Evolutionary conservation across 2,329 filamentous ascomycete species (phyloP).

Genomic region (Monilinia polystroma): DNA sequence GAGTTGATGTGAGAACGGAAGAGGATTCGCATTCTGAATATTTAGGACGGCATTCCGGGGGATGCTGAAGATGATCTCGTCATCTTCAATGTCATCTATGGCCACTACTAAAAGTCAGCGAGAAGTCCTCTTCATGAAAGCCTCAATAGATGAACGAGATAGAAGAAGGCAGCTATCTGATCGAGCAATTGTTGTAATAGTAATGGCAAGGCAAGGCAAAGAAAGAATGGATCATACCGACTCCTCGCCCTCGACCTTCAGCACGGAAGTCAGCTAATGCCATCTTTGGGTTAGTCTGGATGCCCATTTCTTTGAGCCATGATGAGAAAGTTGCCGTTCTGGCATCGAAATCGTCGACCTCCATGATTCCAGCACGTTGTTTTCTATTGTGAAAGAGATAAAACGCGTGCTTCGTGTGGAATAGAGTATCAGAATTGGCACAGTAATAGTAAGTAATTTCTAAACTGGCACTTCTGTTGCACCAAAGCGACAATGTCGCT

Average conservation of each 20-base stretch:
- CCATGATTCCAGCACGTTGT: constrained; percentile 29
- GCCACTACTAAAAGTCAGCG: constrained; percentile 50
- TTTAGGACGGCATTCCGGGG: constrained; percentile 60
- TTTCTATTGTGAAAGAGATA: background rate
- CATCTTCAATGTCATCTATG: constrained; percentile 54
- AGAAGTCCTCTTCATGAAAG: background rate
- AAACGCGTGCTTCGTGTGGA: constrained; percentile 14
- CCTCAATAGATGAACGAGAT: background rate
- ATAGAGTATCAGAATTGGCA: constrained; percentile 15
- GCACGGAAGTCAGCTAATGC: constrained; percentile 56
- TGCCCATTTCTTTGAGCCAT: constrained; percentile 56
- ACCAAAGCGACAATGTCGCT: constrained; percentile 20
- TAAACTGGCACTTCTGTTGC: constrained; percentile 13
- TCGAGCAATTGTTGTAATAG: constrained; percentile 47
- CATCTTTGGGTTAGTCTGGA: constrained; percentile 58
- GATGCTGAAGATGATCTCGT: constrained; percentile 65
- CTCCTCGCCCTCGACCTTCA: constrained; percentile 58
- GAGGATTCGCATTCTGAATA: constrained; percentile 50
- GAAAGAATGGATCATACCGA: constrained; percentile 51
- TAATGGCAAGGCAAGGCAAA: constrained; percentile 16
- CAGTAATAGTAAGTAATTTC: constrained; percentile 15
- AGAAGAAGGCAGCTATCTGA: constrained; percentile 5
- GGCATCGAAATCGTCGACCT: constrained; percentile 44
- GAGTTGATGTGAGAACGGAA: constrained; percentile 45
- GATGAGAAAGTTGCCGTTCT: constrained; percentile 52